A percentile compares a stretch with the other conserved stretches of the same genome.
These are phyloP conservation scores for Diplotaxis tenuifolia DNA, from an alignment of 345 rosid genomes.

Conservation along the genomic window DNA sequence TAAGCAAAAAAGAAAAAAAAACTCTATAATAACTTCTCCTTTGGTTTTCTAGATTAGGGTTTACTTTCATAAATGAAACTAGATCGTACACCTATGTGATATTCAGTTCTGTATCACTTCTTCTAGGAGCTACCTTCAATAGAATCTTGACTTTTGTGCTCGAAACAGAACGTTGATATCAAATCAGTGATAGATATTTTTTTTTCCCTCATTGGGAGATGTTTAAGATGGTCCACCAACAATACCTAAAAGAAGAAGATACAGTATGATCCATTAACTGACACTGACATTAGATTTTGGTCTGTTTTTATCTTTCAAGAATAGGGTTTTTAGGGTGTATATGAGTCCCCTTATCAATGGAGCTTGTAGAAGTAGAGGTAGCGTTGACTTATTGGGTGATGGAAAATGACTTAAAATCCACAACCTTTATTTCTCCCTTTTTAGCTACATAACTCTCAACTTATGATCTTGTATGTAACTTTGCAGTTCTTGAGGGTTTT, in stretches of 20 bases:
- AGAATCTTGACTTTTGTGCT: constrained; percentile 10
- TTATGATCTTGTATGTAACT: constrained; percentile 1
- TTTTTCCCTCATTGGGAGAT: constrained; percentile 20
- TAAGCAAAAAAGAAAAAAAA: no score
- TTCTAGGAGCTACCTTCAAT: constrained; percentile 5
- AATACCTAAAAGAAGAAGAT: constrained; percentile 26
- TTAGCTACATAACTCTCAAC: constrained; percentile 20
- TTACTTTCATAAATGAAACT: no score
- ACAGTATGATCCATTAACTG: constrained; percentile 41
- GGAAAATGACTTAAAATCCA: constrained; percentile 13
- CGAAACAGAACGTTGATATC: constrained; percentile 26
- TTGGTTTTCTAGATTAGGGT: not conserved
- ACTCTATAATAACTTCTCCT: no score
- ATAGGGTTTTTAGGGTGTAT: constrained; percentile 13
- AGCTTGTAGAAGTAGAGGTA: constrained; percentile 30
- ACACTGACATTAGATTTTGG: constrained; percentile 30
- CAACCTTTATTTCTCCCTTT: not conserved
- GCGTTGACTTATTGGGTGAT: constrained; percentile 36
- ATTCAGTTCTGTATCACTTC: not conserved
- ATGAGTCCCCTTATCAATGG: constrained; percentile 28
- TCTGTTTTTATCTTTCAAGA: constrained; percentile 6
- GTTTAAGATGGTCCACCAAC: constrained; percentile 41
- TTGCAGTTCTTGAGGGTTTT: not conserved
- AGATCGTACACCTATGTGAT: no score
- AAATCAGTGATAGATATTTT: constrained; percentile 21